Evolutionary conservation across 139 green algal genomes (phyloP), one percentile per base, ranked within the genome.

Genomic region (Picochlorum sp.): DNA sequence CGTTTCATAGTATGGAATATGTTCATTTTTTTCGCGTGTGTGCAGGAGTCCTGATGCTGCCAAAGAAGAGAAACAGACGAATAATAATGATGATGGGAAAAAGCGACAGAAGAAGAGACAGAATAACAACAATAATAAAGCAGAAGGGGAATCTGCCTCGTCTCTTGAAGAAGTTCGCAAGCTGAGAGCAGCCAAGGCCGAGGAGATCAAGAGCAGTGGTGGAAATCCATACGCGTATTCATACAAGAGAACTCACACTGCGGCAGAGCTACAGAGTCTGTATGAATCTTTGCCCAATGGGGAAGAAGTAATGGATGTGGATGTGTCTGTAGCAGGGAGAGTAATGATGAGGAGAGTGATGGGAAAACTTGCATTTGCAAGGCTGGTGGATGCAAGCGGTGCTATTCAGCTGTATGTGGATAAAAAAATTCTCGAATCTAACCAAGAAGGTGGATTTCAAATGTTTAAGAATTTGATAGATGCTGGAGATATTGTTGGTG

Each of bases 331-430:
- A 16, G 85, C 91, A 14, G 93, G 93, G 6, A 79, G 93, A 18
- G 59, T 99, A 1, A 87, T 94, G 71, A 77, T 79, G 7, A 81
- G 84, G 7, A 71, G 93, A 0, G 76, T 95, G 22, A 95, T 99
- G 78, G 93, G 93, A 51, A 98, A 98, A 75, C 81, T 99, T 4
- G 89, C 93, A 0, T 99, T 99, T 73, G 64, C 93, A 16, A 84
- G 63, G 5, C 49, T 99, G 22, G 39, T 72, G 22, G 93, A 99
- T 67, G 87, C 86, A 43, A 72, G 59, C 14, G 91, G 91, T 8
- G 69, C 71, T 20, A 81, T 98, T 8, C 92, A 96, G 79, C 75
- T 97, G 33, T 93, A 95, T 61, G 57, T 93, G 14, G 90, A 96
- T 44, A 82, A 81, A 28, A 63, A 60, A 8, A 41, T 88, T 29